Conservation (phyloP, 305 asterid genomes). For the Fraxinus latifolia region DNA sequence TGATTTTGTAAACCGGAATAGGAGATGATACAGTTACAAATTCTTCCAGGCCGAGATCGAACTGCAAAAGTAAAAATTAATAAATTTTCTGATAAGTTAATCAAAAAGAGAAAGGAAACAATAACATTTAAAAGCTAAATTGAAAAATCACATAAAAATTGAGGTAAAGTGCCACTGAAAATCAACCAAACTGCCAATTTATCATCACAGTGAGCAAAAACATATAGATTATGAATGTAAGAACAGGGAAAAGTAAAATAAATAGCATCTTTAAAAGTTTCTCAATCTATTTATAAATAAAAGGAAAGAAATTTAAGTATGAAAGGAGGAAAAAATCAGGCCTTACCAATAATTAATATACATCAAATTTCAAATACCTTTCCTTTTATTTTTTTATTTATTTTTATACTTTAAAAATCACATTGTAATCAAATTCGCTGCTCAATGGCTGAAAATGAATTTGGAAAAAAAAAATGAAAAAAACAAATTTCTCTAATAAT, state of each 20-base stretch:
- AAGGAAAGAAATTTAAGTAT: background rate
- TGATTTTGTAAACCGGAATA: conserved; percentile 2
- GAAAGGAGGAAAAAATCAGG: background rate
- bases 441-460: background rate
- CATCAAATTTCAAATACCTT: background rate
- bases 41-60: conserved; percentile 20
- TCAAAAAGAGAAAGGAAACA: background rate
- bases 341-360: background rate
- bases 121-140: background rate
- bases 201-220: conserved; percentile 7
- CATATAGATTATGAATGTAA: background rate
- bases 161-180: background rate
- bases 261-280: background rate
- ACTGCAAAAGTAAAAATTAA: conserved; percentile 15
- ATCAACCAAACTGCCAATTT: background rate
- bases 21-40: conserved; percentile 14
- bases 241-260: background rate
- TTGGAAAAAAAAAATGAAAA: background rate
- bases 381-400: background rate
- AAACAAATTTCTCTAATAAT: conserved; percentile 6
- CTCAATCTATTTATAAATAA: background rate
- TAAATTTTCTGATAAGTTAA: background rate
- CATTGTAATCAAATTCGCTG: background rate
- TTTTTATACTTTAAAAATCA: background rate
- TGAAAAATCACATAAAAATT: background rate